Percentiles rank a stretch among this genome's conserved stretches.
Conservation (phyloP, 23 red algal species). For the Cyanidium caldarium region DNA sequence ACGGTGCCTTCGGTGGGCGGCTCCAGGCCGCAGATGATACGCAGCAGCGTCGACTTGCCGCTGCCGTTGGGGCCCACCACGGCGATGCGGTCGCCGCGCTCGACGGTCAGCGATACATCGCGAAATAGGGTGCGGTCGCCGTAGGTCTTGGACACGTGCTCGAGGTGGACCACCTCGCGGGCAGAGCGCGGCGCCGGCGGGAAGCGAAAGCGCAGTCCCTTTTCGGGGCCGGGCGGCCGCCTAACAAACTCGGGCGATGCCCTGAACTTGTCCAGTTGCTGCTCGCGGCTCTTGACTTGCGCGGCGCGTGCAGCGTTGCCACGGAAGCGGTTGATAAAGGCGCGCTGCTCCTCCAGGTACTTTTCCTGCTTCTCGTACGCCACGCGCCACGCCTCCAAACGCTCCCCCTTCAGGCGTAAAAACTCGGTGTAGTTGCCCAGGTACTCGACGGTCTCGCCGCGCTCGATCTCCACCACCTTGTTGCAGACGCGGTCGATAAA, state of each 20-base stretch:
- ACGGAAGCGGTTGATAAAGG: slow-evolving; percentile 66
- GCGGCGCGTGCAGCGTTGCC: slow-evolving; percentile 32
- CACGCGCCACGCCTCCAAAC: slow-evolving; percentile 52
- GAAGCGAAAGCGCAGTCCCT: slow-evolving; percentile 85
- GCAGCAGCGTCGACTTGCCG: slow-evolving; percentile 85
- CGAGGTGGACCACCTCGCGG: slow-evolving; percentile 55
- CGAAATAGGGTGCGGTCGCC: slow-evolving; percentile 37
- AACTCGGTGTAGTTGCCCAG: slow-evolving; percentile 81
- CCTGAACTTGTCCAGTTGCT: slow-evolving; percentile 67
- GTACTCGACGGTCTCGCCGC: slow-evolving; percentile 73
- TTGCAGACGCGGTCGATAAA: slow-evolving; percentile 86
- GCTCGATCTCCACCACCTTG: slow-evolving; percentile 90
- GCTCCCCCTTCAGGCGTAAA: slow-evolving; percentile 55
- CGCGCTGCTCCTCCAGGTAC: slow-evolving; percentile 66
- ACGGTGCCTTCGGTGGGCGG: slow-evolving; percentile 40
- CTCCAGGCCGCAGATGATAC: slow-evolving; percentile 62
- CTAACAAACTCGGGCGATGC: slow-evolving; percentile 54
- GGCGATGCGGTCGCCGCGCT: slow-evolving; percentile 85
- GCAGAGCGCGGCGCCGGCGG: slow-evolving; percentile 83
- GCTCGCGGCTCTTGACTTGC: slow-evolving; percentile 81
- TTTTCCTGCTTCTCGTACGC: slow-evolving; percentile 79
- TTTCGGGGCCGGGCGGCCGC: slow-evolving; percentile 50
- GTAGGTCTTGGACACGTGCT: slow-evolving; percentile 65
- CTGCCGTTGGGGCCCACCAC: slow-evolving; percentile 81
- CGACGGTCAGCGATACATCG: slow-evolving; percentile 63